Evolutionary conservation across 148 eudicot genomes (phyloP), one percentile per base, ranked within the genome.

Genomic region (Camellia granthamiana): DNA sequence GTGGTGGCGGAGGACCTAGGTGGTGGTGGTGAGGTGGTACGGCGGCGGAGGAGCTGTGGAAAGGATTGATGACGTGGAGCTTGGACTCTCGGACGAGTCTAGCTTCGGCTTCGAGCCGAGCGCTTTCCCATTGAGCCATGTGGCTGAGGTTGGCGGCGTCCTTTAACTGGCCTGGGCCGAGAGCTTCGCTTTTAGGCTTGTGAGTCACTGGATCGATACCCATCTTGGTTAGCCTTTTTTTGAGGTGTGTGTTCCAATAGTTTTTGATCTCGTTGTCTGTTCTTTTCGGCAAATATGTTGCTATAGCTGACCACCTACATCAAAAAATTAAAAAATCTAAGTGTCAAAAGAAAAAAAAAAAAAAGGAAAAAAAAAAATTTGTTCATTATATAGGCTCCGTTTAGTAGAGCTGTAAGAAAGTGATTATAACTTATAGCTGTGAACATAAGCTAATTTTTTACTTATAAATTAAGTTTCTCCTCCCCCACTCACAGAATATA

Each of bases 61-160:
- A 78, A n/a, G 81, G 66, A 12, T 69, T 58, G n/a, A 2, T 7
- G 19, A 69, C 54, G 4, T 18, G 56, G 19, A 44, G 38, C 62
- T 77, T 79, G 52, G 87, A 81, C 6, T 84, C 68, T 7, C 71
- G 77, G 77, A 42, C 80, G 10, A 84, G 79, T 43, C 89, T 38
- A 49, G 89, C 82, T 80, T 87, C 89, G 38, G 89, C 89, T 75
- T 87, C 84, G 4, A 87, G 85, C 23, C 89, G 83, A 2, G 87
- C 84, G 2, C 75, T 78, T 76, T 87, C 89, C 89, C 89, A 87
- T 16, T 87, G 87, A 41, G 89, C 87, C 89, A 84, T 87, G 82
- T 87, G 89, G 78, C 80, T 80, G 5, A 84, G 81, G 72, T 84
- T 82, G 69, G 87, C 81, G 4, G 65, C 56, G 30, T 30, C 64